Conservation (phyloP, 805 yeast genomes). For the Vanderwaltozyma polyspora region DNA sequence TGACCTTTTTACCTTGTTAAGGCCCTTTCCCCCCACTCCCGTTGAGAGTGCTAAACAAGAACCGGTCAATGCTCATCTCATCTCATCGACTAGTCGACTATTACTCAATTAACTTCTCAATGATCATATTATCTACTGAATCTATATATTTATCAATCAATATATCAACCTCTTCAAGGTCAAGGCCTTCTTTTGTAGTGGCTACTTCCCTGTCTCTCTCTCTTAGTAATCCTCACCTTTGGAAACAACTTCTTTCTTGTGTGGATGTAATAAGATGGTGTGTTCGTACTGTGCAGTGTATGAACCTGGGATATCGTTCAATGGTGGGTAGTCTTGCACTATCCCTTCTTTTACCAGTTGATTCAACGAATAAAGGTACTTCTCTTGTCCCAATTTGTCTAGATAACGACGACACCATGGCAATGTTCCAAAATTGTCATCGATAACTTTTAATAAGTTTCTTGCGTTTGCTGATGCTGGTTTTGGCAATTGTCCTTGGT, state of each 20-base stretch:
- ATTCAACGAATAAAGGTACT: conserved; percentile 78
- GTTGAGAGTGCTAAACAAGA: too few species aligned
- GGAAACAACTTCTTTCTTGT: conserved; percentile 86
- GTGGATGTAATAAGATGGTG: conserved; percentile 82
- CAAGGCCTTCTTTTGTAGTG: too few species aligned
- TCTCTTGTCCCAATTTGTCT: conserved; percentile 85
- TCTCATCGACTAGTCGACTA: too few species aligned
- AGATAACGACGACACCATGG: conserved; percentile 95
- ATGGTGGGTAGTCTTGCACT: conserved; percentile 91
- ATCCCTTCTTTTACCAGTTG: conserved; percentile 74
- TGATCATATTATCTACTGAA: too few species aligned
- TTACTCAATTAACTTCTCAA: too few species aligned
- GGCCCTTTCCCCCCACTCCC: too few species aligned
- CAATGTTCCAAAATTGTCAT: conserved; percentile 78
- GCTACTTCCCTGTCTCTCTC: too few species aligned
- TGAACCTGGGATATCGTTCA: conserved; percentile 69
- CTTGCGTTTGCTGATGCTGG: conserved; percentile 56
- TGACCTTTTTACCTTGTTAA: too few species aligned
- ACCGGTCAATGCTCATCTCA: too few species aligned
- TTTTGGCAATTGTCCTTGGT: conserved; percentile 31
- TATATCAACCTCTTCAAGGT: too few species aligned
- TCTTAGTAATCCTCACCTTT: conserved; percentile 82
- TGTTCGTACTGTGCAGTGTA: conserved; percentile 97
- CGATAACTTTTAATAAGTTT: conserved; percentile 55
- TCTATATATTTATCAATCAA: too few species aligned